Base-by-base conservation (phyloP, 192 early-diverging fungal species). In the Thamnidium elegans region DNA sequence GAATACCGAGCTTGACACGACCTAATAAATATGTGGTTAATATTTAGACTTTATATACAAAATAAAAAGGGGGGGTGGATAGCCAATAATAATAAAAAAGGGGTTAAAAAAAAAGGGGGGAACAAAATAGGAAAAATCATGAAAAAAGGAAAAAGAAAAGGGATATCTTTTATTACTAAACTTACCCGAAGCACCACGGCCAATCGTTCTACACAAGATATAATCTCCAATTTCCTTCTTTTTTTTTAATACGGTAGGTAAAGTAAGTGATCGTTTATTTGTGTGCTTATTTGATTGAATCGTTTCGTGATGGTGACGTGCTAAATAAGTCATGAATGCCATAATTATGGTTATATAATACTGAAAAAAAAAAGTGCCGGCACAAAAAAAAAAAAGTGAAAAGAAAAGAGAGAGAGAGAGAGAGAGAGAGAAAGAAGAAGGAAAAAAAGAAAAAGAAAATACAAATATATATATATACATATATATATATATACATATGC, bases 201-300 rank as follows among this genome's bases (percentile, higher is more conserved):
- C 91, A 68, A 93, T 82, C 3, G 84, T 74, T 47, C 75, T 78
- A 45, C 83, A 84, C 32, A 93, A 74, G 36, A 84, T 69, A 62
- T 84, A 93, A 44, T 87, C 81, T 5, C 87, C 87, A 30, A 93
- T 68, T 50, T 58, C 46, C 48, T 26, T 61, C 1, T 42, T 53
- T 42, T 51, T 20, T 32, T 61, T 68, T 17, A 68, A 44, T 15
- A 59, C 50, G 4, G 66, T 50, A 17, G 65, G 58, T 30, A 51
- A 39, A 52, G 53, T 55, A 23, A 43, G 32, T 21, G 55, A 58
- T 58, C 55, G 55, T 58, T 58, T 58, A 20, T 58, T 58, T 21
- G n/a, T 8, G 1, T 58, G 55, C 9, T 17, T 44, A 21, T 42
- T 10, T 17, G 3, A 15, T 15, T 32, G 14, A 55, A 31, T 39